Evolutionary conservation across 306 rosid genomes (phyloP), one percentile per base, ranked within the genome.

Genomic region (Vigna mungo): DNA sequence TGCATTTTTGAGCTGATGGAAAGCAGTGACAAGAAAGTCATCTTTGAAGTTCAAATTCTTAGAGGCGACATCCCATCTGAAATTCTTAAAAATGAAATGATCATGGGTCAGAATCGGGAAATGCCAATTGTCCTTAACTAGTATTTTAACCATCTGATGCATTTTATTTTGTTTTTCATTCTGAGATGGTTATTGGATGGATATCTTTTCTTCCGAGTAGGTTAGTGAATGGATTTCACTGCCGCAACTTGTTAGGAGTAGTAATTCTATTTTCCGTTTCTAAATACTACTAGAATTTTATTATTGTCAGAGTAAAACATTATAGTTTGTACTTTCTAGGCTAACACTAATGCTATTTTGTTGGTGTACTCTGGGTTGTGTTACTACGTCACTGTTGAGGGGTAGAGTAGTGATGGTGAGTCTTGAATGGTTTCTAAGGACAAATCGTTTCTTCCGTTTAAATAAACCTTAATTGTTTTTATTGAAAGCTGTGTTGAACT

Each of bases 41-140:
- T 73, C 39, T 81, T 88, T 3, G 54, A 86, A 62, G 89, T 88
- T 80, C 97, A 87, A 71, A 88, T 91, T 77, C 94, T 91, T 71
- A 82, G 88, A 85, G 92, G 97, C 9, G 90, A 89, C 81, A 61
- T 89, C 80, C 96, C 93, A 8, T 18, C 54, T 11, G 68, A 79
- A 27, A 21, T 85, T 60, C 80, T 39, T 20, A 69, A 36, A 13
- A 84, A 20, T 16, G 70, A 43, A 9, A 80, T 14, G 80, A 43
- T 60, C 17, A 34, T 34, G 4, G 90, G 88, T 61, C 81, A 72
- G 68, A 34, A 49, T 59, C 32, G 7, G 61, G 73, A 76, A 21
- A 39, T 32, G 34, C 80, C 92, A 9, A 70, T 91, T 63, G 20
- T 86, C 60, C 51, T 87, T 7, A 76, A 78, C 3, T 87, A 84